Conservation (phyloP, 148 eudicot species). For the Rhododendron williamsianum region DNA sequence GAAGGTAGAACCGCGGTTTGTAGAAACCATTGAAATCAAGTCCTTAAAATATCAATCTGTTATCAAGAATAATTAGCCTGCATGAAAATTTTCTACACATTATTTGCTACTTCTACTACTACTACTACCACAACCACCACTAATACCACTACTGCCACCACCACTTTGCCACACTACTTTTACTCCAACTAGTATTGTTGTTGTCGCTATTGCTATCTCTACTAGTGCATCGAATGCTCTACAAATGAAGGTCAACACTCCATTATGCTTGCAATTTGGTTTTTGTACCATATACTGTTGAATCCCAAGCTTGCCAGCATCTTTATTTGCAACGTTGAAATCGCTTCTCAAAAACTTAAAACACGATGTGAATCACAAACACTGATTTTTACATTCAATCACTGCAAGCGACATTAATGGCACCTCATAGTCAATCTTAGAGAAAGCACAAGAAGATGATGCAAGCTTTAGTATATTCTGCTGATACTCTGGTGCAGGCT, state of each 20-base stretch:
- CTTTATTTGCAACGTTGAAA: not conserved
- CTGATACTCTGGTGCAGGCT: not conserved
- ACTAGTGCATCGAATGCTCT: not conserved
- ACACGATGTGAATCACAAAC: not conserved
- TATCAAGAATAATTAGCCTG: not conserved
- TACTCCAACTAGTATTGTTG: not conserved
- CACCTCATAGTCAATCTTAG: not conserved
- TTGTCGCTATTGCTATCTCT: not conserved
- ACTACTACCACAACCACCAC: not conserved
- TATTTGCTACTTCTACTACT: not conserved
- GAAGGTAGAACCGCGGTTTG: not conserved
- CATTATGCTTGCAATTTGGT: not conserved
- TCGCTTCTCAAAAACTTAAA: not conserved
- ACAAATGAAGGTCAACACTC: no score
- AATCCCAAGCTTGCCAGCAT: not conserved
- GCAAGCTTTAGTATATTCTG: not conserved
- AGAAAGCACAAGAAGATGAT: not conserved
- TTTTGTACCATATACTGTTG: not conserved
- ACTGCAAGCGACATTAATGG: not conserved
- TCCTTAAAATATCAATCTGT: not conserved
- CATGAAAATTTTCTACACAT: not conserved
- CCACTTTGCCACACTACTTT: not conserved
- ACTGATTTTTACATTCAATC: not conserved
- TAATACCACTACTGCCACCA: not conserved
- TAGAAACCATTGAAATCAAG: not conserved